Evolutionary conservation across 176 grass and related monocot species (phyloP), one percentile per base, ranked within the genome.

Genomic region (Neostapfia colusana): DNA sequence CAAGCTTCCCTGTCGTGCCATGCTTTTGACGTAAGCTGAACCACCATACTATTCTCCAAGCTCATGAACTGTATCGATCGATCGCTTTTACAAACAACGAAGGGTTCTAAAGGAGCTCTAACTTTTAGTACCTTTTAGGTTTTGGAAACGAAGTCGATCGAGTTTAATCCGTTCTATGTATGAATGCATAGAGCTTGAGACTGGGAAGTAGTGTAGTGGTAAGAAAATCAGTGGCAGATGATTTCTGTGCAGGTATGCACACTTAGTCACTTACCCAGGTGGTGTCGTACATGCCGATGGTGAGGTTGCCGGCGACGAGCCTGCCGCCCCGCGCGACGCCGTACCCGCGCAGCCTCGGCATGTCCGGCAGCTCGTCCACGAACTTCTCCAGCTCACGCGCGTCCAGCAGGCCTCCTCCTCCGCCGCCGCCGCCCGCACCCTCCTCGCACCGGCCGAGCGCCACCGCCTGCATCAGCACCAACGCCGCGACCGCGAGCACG

Each of bases 221-320:
- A 63, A 2, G 5, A 17, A 2, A 36, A 38, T 53, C 13, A 20
- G n/a, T 15, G 43, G 2, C 9, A 8, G 8, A 20, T 39, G 16
- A 56, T 26, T 59, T 74, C 10, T 18, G 21, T 20, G 6, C 9
- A 2, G 3, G 42, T 7, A 13, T 27, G 53, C 9, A 21, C 2
- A 6, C 8, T 14, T 0, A 6, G 2, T 25, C 4, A 78, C 94
- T 62, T 84, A 97, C 91, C 95, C 91, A 97, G 50, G 36, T 84
- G 71, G 87, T 97, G 37, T 97, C 90, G 54, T 90, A 92, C 95
- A 93, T 97, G 87, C 95, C 95, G 61, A 97, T 74, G 79, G 89
- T 82, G 61, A 93, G 86, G 61, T 97, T 93, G 46, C 94, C 86
- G 84, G 94, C 78, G 51, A 93, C 79, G 62, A 81, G 72, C n/a